phyloP scores from a whole-genome alignment of 2,329 filamentous ascomycete species.

The Scedosporium dehoogii region DNA sequence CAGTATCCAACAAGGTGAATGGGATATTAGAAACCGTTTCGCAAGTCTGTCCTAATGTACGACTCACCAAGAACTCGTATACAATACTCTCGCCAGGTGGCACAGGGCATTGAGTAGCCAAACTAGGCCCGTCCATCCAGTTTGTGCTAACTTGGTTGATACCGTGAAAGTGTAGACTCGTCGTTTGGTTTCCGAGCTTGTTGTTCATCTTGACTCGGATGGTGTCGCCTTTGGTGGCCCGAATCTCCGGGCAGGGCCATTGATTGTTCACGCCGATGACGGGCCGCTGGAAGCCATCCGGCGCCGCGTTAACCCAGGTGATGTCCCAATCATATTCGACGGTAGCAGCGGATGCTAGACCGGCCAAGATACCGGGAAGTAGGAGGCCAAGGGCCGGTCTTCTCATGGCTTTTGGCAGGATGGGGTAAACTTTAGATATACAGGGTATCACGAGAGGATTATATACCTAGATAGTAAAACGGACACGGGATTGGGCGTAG shows the following conservation, averaged over 20 bases:
- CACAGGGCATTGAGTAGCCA: conserved; percentile 44
- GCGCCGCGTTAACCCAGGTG: conserved; percentile 61
- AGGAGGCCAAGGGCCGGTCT: neutral
- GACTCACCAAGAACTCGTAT: conserved; percentile 38
- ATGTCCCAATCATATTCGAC: conserved; percentile 58
- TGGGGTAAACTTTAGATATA: neutral
- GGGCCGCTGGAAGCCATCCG: conserved; percentile 58
- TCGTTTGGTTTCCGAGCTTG: conserved; percentile 38
- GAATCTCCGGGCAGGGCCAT: conserved; percentile 63
- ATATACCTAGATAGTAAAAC: too few relatives aligned
- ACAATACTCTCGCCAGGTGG: conserved; percentile 37
- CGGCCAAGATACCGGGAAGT: neutral
- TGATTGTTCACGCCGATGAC: conserved; percentile 67
- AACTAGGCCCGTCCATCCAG: conserved; percentile 48
- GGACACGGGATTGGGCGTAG: too few relatives aligned
- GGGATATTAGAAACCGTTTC: neutral
- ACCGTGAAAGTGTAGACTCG: conserved; percentile 48
- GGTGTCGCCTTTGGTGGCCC: conserved; percentile 48
- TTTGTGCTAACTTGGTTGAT: conserved; percentile 41
- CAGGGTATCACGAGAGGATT: too few relatives aligned
- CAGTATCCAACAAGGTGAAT: neutral
- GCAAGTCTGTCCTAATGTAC: neutral
- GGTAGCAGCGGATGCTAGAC: conserved; percentile 26
- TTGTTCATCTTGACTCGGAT: conserved; percentile 40
- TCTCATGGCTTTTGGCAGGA: neutral